Evolutionary conservation across 768 basidiomycete genomes (phyloP), one percentile per base, ranked within the genome.

Genomic region (Daedaleopsis sinensis): DNA sequence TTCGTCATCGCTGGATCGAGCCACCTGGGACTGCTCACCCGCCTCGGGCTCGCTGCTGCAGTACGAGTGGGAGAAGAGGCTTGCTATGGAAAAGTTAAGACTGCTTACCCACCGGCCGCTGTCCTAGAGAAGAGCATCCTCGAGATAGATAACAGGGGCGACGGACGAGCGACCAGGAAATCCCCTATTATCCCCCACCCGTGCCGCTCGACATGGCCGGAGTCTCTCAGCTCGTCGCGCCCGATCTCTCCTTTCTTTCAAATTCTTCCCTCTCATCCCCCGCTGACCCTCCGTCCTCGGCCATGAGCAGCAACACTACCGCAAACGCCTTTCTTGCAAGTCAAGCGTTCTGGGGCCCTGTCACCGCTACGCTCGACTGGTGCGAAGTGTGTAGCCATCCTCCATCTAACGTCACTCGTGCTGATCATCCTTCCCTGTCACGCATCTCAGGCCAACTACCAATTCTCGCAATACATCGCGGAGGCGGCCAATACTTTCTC

Each of bases 401-500:
- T 50, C 23, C 58, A 44, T 10, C 27, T 16, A 51, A 21, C 35
- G 44, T 42, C 37, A 43, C 7, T 54, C 57, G 44, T 42, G 32
- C 16, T 43, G 23, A 10, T 16, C 63, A 35, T 38, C 43, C 39
- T 42, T 38, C 46, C 19, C 39, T 36, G 39, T n/a, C 52, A 24
- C 38, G 35, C 51, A 19, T 12, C 7, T 24, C 66, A 93, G 86
- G 78, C 81, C 52, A 94, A 93, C 71, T 90, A 93, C 73, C 86
- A 89, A 70, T 89, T 90, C 73, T 85, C 88, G 4, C 82, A 83
- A 16, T 90, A 90, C 69, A 81, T 94, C 52, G 91, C 91, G 27
- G 91, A 94, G 71, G 82, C 88, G 71, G 83, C 74, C 6, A 94
- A 92, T 73, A 82, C 87, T 0, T 78, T 89, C 59, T 90, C 89